phyloP scores from a whole-genome alignment of 2,329 filamentous ascomycete genomes.

The Talaromyces sp. region DNA sequence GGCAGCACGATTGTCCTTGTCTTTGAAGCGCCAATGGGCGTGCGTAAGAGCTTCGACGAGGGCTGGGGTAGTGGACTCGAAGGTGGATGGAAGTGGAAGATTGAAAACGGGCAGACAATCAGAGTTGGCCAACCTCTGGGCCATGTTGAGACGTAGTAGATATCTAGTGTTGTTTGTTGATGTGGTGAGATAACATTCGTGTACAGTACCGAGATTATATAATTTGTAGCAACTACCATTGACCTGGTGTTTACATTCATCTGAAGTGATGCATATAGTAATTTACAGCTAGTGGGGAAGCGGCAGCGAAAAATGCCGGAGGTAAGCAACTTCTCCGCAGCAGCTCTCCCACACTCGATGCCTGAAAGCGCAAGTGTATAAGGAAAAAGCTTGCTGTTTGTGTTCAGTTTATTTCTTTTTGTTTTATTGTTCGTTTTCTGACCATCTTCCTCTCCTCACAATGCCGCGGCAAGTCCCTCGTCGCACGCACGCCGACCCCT shows the following conservation, averaged over 20 bases:
- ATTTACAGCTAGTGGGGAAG: constrained; percentile 1
- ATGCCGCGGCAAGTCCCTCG: constrained; percentile 12
- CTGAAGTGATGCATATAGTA: not conserved
- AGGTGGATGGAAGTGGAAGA: constrained; percentile 76
- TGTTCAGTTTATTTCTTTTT: not conserved
- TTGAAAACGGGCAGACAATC: constrained; percentile 80
- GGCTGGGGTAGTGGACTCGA: constrained; percentile 54
- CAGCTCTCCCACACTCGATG: not conserved
- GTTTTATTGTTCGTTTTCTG: not conserved
- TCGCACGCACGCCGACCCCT: constrained; percentile 6
- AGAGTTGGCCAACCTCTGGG: constrained; percentile 86
- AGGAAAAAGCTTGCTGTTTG: not conserved
- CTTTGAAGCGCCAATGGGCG: constrained; percentile 80
- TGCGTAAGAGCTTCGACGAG: constrained; percentile 53
- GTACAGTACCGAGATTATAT: not conserved
- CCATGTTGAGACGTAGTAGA: constrained; percentile 49
- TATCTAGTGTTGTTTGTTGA: not conserved
- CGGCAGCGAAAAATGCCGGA: not conserved
- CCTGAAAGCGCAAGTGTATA: not conserved
- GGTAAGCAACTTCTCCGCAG: constrained; percentile 10
- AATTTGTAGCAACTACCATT: not conserved
- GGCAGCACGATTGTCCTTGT: constrained; percentile 93
- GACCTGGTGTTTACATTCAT: no score
- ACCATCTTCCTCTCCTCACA: not conserved
- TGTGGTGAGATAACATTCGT: not conserved